Percentiles rank a stretch among this genome's conserved stretches.
Conservation (phyloP, 2,329 filamentous ascomycete genomes). For the Aspergillaceae sp. region DNA sequence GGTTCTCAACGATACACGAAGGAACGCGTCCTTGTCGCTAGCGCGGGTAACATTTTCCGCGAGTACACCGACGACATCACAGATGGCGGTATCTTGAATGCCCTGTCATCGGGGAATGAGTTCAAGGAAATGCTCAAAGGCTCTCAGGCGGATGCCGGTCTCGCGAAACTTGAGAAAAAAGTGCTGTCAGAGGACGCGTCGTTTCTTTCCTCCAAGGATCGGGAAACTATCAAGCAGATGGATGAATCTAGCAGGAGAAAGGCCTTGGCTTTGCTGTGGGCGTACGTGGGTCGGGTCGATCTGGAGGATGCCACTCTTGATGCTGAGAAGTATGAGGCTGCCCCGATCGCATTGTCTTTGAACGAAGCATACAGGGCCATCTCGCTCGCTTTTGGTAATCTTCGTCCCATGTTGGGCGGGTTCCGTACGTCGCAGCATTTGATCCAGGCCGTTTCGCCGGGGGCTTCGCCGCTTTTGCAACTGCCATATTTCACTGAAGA, state of each 20-base stretch:
- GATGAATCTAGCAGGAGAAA: constrained; percentile 77
- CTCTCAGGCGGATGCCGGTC: constrained; percentile 67
- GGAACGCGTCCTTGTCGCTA: constrained; percentile 86
- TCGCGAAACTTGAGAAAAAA: constrained; percentile 75
- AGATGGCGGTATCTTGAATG: constrained; percentile 68
- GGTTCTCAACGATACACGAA: constrained; percentile 87
- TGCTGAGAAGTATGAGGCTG: constrained; percentile 58
- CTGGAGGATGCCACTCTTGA: constrained; percentile 70
- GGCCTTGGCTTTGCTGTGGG: constrained; percentile 83
- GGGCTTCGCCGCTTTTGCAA: constrained; percentile 79
- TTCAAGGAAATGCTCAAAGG: constrained; percentile 69
- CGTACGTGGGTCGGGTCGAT: constrained; percentile 82
- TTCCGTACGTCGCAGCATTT: constrained; percentile 77
- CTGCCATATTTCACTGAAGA: constrained; percentile 73
- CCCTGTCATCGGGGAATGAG: constrained; percentile 78
- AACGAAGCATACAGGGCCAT: constrained; percentile 84
- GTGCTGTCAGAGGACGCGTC: constrained; percentile 55
- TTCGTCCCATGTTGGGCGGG: constrained; percentile 69
- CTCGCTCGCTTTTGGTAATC: constrained; percentile 76
- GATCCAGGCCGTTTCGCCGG: constrained; percentile 80
- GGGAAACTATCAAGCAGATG: constrained; percentile 65
- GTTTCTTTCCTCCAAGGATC: constrained; percentile 63
- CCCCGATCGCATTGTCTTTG: constrained; percentile 73
- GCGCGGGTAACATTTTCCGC: constrained; percentile 87
- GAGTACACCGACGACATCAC: constrained; percentile 82